Evolutionary conservation across 768 basidiomycete genomes (phyloP).

Genomic region (Leccinum fibrillosum): DNA sequence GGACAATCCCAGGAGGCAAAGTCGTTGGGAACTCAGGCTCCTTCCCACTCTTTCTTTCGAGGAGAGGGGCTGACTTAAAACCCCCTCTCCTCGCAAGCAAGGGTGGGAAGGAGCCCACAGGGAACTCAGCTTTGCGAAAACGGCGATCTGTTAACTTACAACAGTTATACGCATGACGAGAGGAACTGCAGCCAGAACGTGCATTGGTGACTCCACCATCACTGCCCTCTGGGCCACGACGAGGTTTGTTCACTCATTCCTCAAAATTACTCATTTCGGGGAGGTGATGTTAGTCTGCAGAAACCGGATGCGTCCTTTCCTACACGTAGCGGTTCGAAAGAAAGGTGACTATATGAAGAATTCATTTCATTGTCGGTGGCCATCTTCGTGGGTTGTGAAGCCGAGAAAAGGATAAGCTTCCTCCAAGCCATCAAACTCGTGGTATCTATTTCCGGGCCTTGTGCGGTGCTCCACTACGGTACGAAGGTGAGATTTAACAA

Average conservation of each 20-base stretch:
- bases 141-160: not conserved
- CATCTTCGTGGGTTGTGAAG: not conserved
- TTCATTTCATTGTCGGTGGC: not conserved
- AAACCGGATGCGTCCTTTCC: not conserved
- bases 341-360: not conserved
- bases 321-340: not conserved
- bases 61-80: too few relatives aligned
- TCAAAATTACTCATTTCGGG: not conserved
- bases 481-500: not conserved
- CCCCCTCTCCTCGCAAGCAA: too few relatives aligned
- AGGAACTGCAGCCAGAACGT: not conserved
- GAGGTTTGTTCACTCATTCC: not conserved
- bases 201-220: not conserved
- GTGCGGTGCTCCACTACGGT: not conserved
- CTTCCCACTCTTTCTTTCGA: too few relatives aligned
- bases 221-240: not conserved
- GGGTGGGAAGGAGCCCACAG: too few relatives aligned
- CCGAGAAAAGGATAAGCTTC: not conserved
- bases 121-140: not conserved
- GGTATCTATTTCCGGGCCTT: not conserved
- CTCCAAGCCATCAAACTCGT: not conserved
- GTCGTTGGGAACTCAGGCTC: too few relatives aligned
- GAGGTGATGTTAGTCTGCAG: not conserved
- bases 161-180: not conserved
- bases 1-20: too few relatives aligned